These are phyloP conservation scores for Prunus armeniaca DNA, from an alignment of 306 rosid genomes.

Conservation along the genomic window DNA sequence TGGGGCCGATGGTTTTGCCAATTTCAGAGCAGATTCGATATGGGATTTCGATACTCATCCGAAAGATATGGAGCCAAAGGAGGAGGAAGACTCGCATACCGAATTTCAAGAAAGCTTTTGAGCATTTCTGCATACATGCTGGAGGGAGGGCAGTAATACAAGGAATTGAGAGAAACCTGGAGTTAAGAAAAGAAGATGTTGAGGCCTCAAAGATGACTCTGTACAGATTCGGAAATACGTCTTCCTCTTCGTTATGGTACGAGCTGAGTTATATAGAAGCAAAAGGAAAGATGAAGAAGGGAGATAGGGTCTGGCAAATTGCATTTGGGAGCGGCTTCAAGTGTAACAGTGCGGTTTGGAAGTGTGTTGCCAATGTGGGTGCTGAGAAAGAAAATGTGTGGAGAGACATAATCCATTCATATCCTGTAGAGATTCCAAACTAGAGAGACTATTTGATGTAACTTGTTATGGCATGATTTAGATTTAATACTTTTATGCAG, in stretches of 20 bases:
- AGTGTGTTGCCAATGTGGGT: slow-evolving; percentile 31
- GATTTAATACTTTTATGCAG: too few relatives aligned
- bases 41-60: slow-evolving; percentile 26
- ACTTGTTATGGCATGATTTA: too few relatives aligned
- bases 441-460: background rate
- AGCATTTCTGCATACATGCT: slow-evolving; percentile 64
- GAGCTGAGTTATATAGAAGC: slow-evolving; percentile 63
- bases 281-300: slow-evolving; percentile 52
- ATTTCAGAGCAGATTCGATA: slow-evolving; percentile 41
- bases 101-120: slow-evolving; percentile 48
- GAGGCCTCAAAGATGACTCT: slow-evolving; percentile 61
- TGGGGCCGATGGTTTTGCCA: slow-evolving; percentile 59
- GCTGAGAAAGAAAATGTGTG: slow-evolving; percentile 40
- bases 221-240: slow-evolving; percentile 56
- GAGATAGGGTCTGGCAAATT: slow-evolving; percentile 65
- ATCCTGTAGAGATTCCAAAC: slow-evolving; percentile 37
- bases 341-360: slow-evolving; percentile 63
- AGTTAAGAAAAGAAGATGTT: slow-evolving; percentile 33
- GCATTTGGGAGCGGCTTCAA: slow-evolving; percentile 62
- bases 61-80: slow-evolving; percentile 19
- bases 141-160: slow-evolving; percentile 57
- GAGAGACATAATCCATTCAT: slow-evolving; percentile 44
- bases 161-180: slow-evolving; percentile 37
- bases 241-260: slow-evolving; percentile 64
- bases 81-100: slow-evolving; percentile 36